Conservation (phyloP, 306 rosid genomes). For the Adenanthera pavonina region DNA sequence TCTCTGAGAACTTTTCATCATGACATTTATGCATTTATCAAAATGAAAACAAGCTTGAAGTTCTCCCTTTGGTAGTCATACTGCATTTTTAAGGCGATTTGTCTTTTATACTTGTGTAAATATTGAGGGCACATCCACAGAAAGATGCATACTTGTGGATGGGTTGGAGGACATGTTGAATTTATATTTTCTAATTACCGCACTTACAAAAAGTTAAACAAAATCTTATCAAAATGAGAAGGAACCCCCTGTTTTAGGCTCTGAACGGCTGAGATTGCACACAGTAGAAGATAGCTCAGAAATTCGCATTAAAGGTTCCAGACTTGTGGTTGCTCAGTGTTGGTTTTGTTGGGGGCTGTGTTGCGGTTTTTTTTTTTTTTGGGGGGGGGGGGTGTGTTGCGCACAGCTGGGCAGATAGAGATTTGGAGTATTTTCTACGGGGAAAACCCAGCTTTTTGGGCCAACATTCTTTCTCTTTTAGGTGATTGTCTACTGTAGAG, state of each 20-base stretch:
- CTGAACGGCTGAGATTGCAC: too few relatives aligned
- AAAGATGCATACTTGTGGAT: background rate
- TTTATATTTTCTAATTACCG: too few relatives aligned
- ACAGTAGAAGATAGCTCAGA: too few relatives aligned
- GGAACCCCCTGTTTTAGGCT: too few relatives aligned
- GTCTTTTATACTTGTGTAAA: conserved; percentile 4
- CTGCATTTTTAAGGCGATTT: background rate
- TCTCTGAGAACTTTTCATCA: conserved; percentile 25
- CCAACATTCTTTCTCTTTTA: background rate
- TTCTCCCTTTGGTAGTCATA: background rate
- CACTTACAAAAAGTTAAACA: too few relatives aligned
- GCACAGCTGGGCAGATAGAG: too few relatives aligned
- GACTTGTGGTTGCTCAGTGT: too few relatives aligned
- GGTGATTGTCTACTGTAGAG: background rate
- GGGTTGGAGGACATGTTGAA: background rate
- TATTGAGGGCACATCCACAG: background rate
- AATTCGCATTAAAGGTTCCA: too few relatives aligned
- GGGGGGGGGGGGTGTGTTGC: too few relatives aligned
- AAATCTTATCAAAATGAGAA: too few relatives aligned
- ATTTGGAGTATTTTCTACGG: background rate
- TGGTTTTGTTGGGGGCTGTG: too few relatives aligned
- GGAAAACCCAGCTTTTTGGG: background rate
- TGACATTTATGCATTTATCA: conserved; percentile 20
- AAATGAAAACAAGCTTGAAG: conserved; percentile 17
- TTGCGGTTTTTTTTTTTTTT: too few relatives aligned